Evolutionary conservation across 225 moss, liverwort and hornwort genomes (phyloP).

Genomic region (Pseudoscleropodium purum): DNA sequence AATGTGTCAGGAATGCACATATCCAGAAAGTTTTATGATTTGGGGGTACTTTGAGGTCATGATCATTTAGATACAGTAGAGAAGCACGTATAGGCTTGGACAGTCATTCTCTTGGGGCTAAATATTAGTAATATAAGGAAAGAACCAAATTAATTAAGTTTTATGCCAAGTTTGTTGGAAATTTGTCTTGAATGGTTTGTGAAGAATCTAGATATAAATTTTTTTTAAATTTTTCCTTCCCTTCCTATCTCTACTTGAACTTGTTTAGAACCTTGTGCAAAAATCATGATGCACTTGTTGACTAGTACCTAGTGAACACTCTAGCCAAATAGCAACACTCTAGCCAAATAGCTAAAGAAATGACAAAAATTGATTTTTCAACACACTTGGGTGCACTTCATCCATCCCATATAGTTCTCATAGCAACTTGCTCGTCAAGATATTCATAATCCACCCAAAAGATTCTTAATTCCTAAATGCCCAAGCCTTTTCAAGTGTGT

Average conservation of each 20-base stretch:
- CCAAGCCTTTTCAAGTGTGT: no score
- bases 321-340: background rate
- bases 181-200: background rate
- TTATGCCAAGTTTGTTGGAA: background rate
- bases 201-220: background rate
- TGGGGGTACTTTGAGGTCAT: background rate
- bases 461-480: background rate
- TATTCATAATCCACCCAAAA: background rate
- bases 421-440: background rate
- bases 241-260: no score
- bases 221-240: background rate
- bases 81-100: background rate
- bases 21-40: background rate
- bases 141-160: background rate
- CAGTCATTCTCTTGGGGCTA: background rate
- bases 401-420: fast-evolving
- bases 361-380: background rate
- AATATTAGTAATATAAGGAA: background rate
- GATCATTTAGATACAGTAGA: background rate
- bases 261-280: background rate
- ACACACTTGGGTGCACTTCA: background rate
- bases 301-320: background rate
- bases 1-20: background rate
- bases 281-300: background rate
- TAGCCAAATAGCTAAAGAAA: background rate